These are phyloP conservation scores for Paraglomus occultum DNA, from an alignment of 192 early-diverging fungal genomes.

Conservation along the genomic window DNA sequence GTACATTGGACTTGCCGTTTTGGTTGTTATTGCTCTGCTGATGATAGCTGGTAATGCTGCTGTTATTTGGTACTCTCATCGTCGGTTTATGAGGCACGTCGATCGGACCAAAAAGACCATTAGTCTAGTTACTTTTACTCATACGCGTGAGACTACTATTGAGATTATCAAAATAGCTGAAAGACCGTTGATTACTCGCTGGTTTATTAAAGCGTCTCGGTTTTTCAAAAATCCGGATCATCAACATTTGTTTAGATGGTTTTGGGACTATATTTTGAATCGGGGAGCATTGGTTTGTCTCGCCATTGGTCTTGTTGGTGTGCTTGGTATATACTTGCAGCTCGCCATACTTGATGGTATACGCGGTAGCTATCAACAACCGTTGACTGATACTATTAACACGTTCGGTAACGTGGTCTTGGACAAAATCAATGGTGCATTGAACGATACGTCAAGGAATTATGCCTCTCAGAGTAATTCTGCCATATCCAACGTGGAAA, in stretches of 20 bases:
- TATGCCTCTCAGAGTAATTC: slow-evolving; percentile 12
- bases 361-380: slow-evolving; percentile 21
- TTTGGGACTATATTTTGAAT: slow-evolving; percentile 29
- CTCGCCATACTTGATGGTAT: slow-evolving; percentile 27
- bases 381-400: background rate
- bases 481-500: background rate
- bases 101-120: background rate
- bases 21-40: background rate
- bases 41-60: slow-evolving; percentile 2
- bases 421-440: slow-evolving; percentile 9
- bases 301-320: slow-evolving; percentile 30
- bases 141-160: background rate
- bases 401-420: slow-evolving; percentile 3
- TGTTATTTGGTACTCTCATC: slow-evolving; percentile 17
- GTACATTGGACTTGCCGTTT: slow-evolving; percentile 11
- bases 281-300: slow-evolving; percentile 34
- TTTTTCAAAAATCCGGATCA: slow-evolving; percentile 25
- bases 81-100: slow-evolving; percentile 5
- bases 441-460: background rate
- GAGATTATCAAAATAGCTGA: slow-evolving; percentile 22
- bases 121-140: background rate
- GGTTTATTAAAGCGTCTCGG: slow-evolving; percentile 18
- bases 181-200: slow-evolving; percentile 9
- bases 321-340: slow-evolving; percentile 31
- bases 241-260: slow-evolving; percentile 35